Base-by-base conservation (phyloP, 2,329 filamentous ascomycete species). In the Aspergillus cejpii region DNA sequence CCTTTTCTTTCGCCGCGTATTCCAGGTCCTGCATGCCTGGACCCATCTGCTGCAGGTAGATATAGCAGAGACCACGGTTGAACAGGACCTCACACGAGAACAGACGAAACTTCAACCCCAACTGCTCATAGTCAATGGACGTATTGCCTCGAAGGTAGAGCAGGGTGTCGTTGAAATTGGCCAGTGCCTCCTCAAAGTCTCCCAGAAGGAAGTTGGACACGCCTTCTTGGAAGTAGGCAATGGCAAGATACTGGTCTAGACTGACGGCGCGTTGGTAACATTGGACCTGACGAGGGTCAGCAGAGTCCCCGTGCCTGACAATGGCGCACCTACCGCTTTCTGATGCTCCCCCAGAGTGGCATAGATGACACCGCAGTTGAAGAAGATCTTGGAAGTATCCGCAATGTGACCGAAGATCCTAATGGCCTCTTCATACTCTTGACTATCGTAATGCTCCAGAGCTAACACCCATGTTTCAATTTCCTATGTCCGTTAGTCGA, bases 381-480 rank as follows among this genome's bases (percentile, higher is more conserved):
- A 98, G 50, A 95, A 76, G 51, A 98, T 98, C 75, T 95, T 97
- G 57, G 92, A 96, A 0, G 92, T 98, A 66, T 97, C 92, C 50
- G 85, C 78, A 60, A 98, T 95, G 56, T 77, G 80, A 51, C 87
- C 85, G 63, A 98, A 97, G 49, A 86, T 80, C 57, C 76, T 79
- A 51, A 97, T 72, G 21, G 92, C 83, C 55, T 91, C 85, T 61
- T 97, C 91, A 70, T 94, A 97, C 63, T 98, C 88, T 71, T 95
- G 94, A 72, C 91, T 92, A 72, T 98, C 92, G 73, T 98, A 98
- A 64, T 84, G 84, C 58, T 75, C 82, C 44, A 98, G 81, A 69
- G 92, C 92, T 66, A 84, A 76, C 56, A 97, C 92, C 92, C 92
- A 98, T 39, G 88, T 94, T 74, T 97, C 91, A 69, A 98, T 98